phyloP scores from a whole-genome alignment of 257 asterid genomes.

The Orobanche coerulescens region DNA sequence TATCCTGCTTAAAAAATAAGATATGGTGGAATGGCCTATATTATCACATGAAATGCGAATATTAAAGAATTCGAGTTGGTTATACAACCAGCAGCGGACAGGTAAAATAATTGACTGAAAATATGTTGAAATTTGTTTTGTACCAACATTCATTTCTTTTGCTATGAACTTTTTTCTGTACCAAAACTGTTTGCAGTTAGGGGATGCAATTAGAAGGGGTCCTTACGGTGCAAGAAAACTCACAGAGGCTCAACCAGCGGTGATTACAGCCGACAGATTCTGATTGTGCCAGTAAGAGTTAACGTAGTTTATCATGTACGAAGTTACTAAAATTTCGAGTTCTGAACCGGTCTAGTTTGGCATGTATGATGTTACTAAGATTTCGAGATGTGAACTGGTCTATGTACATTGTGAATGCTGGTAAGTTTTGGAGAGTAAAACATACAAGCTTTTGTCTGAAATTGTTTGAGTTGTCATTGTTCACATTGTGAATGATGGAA shows the following conservation, averaged over 20 bases:
- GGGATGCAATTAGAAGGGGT: conserved; percentile 79
- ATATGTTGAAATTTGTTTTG: not conserved
- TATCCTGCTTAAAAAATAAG: not conserved
- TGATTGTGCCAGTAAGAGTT: conserved; percentile 21
- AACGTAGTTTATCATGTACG: not conserved
- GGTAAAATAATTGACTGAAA: not conserved
- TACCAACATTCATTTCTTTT: not conserved
- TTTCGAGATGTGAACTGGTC: not conserved
- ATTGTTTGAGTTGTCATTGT: not conserved
- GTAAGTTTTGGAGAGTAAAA: not conserved
- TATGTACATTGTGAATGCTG: not conserved
- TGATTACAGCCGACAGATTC: conserved; percentile 74
- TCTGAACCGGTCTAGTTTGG: not conserved
- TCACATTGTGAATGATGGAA: not conserved
- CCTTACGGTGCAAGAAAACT: conserved; percentile 61
- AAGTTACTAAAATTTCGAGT: not conserved
- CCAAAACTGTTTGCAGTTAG: conserved; percentile 43
- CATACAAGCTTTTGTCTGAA: not conserved
- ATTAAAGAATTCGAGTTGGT: not conserved
- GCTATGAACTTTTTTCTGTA: not conserved
- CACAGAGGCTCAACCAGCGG: conserved; percentile 74
- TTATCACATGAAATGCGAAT: not conserved
- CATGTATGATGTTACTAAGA: not conserved
- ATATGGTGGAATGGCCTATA: not conserved
- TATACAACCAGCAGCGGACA: not conserved